Percentiles rank a stretch among this genome's conserved stretches.
Evolutionary conservation across 2,329 filamentous ascomycete species (phyloP).

Genomic region (Orbilia oligospora): DNA sequence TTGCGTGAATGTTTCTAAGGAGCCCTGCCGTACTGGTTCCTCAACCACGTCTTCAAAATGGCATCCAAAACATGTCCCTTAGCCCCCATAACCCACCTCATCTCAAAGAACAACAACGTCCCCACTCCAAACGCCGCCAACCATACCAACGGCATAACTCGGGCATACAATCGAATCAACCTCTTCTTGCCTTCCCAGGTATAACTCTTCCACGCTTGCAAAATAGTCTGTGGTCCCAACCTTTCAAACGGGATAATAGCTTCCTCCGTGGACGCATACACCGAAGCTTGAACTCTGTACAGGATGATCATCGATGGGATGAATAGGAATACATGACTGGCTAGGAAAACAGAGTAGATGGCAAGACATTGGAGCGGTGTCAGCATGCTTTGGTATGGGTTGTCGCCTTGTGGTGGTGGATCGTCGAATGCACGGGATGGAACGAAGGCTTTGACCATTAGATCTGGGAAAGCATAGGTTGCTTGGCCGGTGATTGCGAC

Average conservation of each 20-base stretch:
- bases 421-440: constrained; percentile 67
- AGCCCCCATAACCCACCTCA: constrained; percentile 59
- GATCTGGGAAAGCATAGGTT: constrained; percentile 63
- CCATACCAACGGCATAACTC: constrained; percentile 59
- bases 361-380: constrained; percentile 66
- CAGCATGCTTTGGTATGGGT: constrained; percentile 63
- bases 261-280: constrained; percentile 84
- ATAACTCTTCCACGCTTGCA: constrained; percentile 57
- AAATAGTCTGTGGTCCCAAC: constrained; percentile 69
- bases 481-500: constrained; percentile 72
- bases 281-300: constrained; percentile 86
- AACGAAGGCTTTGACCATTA: constrained; percentile 59
- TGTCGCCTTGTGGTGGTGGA: constrained; percentile 59
- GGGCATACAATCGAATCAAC: constrained; percentile 51
- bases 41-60: constrained; percentile 56
- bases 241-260: constrained; percentile 92
- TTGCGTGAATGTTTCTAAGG: constrained; percentile 23
- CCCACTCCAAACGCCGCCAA: constrained; percentile 49
- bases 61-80: constrained; percentile 53
- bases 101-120: constrained; percentile 54
- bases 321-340: constrained; percentile 74
- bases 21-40: constrained; percentile 46
- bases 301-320: constrained; percentile 84
- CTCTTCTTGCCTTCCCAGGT: constrained; percentile 56
- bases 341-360: constrained; percentile 69